Evolutionary conservation across 345 rosid genomes (phyloP), one percentile per base, ranked within the genome.

Genomic region (Sisymbrium irio): DNA sequence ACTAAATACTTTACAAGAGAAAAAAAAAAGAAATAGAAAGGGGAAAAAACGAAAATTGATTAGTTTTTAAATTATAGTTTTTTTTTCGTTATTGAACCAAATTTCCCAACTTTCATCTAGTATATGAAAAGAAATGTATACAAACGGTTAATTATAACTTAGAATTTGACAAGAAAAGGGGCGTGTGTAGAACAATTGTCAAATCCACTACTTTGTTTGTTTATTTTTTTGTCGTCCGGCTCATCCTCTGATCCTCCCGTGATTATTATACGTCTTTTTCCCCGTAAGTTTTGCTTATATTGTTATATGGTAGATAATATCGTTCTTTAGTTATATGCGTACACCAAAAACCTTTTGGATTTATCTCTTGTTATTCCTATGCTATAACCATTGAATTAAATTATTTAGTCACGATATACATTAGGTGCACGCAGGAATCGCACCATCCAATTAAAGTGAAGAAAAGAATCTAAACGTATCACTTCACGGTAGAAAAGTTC

Each of bases 291-390:
- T 6, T 44, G 3, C 15, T 15, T 15, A 14, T 5, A 14, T 42
- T 14, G 7, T 42, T 42, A 32, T 32, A 10, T 7, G 46, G 18
- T 5, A 14, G 8, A 36, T 9, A 36, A 36, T 42, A 42, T 32
- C 35, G 0, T 32, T 32, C 7, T 5, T 32, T 32, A 2, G 28
- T 22, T 3, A 22, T 22, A 22, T 22, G 25, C 25, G 25, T 22
- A 22, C 1, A 22, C 25, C 3, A 22, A 1, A 22, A 1, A 22
- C 1, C 28, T 27, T 27, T 27, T 27, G 3, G 28, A 27, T 27
- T 32, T 32, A 47, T 54, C 40, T 54, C 39, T 49, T 53, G 61
- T 67, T 39, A 37, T 39, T 67, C 25, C 50, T 53, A 53, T 67
- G 27, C n/a, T n/a, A n/a, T n/a, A 50, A 67, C 51, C 39, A 11